A percentile compares a stretch with the other conserved stretches of the same genome.
These are phyloP conservation scores for Trichoderma breve DNA, from an alignment of 2,329 filamentous ascomycete genomes.

Conservation along the genomic window DNA sequence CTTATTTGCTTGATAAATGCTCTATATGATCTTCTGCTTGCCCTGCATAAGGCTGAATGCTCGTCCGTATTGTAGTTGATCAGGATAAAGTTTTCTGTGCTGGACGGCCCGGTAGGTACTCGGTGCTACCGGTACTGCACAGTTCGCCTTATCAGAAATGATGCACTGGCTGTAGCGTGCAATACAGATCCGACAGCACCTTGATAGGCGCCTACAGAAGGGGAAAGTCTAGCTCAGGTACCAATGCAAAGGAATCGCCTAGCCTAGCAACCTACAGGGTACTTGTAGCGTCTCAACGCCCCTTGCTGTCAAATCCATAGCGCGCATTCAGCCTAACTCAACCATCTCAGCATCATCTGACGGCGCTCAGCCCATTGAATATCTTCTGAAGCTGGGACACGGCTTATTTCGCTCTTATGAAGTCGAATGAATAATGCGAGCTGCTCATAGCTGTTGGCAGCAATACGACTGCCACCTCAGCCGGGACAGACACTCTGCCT, in stretches of 20 bases:
- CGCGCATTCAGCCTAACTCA: slow-evolving; percentile 1
- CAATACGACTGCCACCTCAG: slow-evolving; percentile 4
- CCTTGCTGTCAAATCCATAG: slow-evolving; percentile 5
- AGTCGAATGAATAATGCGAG: slow-evolving; percentile 8
- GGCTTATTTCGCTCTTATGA: background rate
- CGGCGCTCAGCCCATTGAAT: background rate
- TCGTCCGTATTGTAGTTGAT: background rate
- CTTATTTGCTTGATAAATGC: background rate
- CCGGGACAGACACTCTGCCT: background rate
- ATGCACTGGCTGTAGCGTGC: background rate
- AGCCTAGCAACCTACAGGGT: background rate
- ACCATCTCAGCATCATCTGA: slow-evolving; percentile 9
- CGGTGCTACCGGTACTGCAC: background rate
- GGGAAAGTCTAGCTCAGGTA: slow-evolving; percentile 4
- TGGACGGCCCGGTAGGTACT: background rate
- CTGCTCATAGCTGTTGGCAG: slow-evolving; percentile 9
- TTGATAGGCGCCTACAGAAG: background rate
- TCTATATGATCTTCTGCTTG: background rate
- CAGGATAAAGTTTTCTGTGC: background rate
- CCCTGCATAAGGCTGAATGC: background rate
- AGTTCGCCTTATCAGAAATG: background rate
- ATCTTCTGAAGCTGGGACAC: background rate
- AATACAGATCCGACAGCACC: background rate
- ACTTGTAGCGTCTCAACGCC: background rate
- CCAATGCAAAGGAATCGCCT: background rate